Base-by-base conservation (phyloP, 768 basidiomycete genomes). In the Pleurotus cornucopiae region DNA sequence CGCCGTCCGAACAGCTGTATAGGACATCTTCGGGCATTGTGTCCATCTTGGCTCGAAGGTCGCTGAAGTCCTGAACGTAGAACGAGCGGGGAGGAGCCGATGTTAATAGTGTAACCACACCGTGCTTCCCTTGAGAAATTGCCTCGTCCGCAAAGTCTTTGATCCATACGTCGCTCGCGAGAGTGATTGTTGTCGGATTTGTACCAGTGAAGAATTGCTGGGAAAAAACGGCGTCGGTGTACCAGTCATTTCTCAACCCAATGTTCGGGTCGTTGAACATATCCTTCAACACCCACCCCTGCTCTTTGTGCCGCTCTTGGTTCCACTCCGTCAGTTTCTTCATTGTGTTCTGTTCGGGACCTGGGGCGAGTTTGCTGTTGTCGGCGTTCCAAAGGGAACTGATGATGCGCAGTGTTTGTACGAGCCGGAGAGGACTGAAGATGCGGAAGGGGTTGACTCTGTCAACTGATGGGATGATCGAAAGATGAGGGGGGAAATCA, bases 191-290 rank as follows among this genome's bases (percentile, higher is more conserved):
- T 20, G 63, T 64, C 14, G 69, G 66, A 54, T 70, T 69, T 37
- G 63, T 55, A 12, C 69, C 69, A 25, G 63, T 66, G 47, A 70
- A 64, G 40, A 62, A 62, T 55, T 70, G 69, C 46, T 68, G 67
- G 12, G 56, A 65, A 52, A 67, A 70, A 13, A 63, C 66, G 21
- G 65, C 65, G 48, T 70, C 69, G 6, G 66, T 66, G 52, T 66
- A 67, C 69, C 69, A 70, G 51, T 70, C 69, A 23, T 52, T 23
- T 23, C 67, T 63, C 47, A 58, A 59, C 1, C 69, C 69, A 16
- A 70, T 60, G 54, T 69, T 70, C 18, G 54, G 57, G 44, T 54
- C 47, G 37, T 41, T 61, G 51, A 63, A 67, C 62, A 67, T 64
- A 49, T 64, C 57, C 20, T 38, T 23, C 18, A 18, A 18, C n/a